Base-by-base conservation (phyloP, 495 filamentous ascomycete species). In the Neurospora sublineolata region DNA sequence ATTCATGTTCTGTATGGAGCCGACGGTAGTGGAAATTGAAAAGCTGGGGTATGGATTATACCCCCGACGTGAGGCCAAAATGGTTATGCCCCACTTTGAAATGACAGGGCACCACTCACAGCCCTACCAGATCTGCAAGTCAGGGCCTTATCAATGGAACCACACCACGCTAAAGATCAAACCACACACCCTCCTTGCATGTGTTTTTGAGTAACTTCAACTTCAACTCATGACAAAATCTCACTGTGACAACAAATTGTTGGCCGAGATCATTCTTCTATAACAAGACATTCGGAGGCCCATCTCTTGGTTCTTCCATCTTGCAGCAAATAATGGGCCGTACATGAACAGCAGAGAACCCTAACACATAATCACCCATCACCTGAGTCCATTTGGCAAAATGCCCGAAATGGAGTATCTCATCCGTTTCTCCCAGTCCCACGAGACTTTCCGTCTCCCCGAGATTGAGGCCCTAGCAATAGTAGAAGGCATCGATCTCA, bases 361-460 rank as follows among this genome's bases (percentile, higher is more conserved):
- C 11, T 39, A 46, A 10, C 20, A 58, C 40, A 18, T 36, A 18
- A 14, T 41, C 16, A 30, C 46, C 23, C 52, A 64, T 33, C 52
- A 64, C 11, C 46, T 14, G 46, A 23, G 1, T 23, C 46, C 11
- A 12, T 12, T 6, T 12, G 0, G 8, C 46, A 58, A 46, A 58
- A 58, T 64, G 52, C 27, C 52, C 52, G 52, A 68, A 72, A 77
- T 93, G 87, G 88, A 95, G 71, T 98, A 91, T 75, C 87, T 99
- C 64, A 89, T 99, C 72, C 91, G 94, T 73, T 93, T 98, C 77
- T 93, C 90, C 12, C 96, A 98, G 79, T 84, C 86, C 69, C 94
- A 97, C 78, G 93, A 97, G 84, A 91, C 87, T 16, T 99, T 99
- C 78, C 91, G 94, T 69, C 86, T 86, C 71, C 86, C 94, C 10